Percentiles rank a stretch among this genome's conserved stretches.
Conservation (phyloP, 257 asterid species). For the Forsythia suspensa region DNA sequence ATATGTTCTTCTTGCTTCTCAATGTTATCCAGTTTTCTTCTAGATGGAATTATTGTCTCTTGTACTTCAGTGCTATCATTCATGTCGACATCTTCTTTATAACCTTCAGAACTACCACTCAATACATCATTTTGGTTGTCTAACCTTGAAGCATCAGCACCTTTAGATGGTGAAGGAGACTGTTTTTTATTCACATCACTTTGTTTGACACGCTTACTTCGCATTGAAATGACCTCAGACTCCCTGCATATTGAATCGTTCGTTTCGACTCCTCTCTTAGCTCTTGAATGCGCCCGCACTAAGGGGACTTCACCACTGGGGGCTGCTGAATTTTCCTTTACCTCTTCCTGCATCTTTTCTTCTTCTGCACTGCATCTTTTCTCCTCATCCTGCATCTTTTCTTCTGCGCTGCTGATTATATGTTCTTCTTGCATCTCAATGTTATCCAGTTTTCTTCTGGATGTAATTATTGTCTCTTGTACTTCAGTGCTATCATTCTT, state of each 20-base stretch:
- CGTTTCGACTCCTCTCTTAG: conserved; percentile 33
- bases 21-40: neutral
- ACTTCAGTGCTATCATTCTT: conserved; percentile 11
- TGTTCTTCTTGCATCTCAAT: conserved; percentile 14
- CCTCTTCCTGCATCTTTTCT: conserved; percentile 31
- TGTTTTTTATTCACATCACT: neutral
- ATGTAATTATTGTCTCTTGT: conserved; percentile 14
- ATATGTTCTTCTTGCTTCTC: conserved; percentile 15
- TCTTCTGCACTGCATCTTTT: conserved; percentile 21
- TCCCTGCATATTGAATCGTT: conserved; percentile 16
- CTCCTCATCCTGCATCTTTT: conserved; percentile 27
- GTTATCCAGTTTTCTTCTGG: conserved; percentile 7
- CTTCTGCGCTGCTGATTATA: conserved; percentile 12
- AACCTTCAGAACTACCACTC: conserved; percentile 8
- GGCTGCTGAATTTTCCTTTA: conserved; percentile 30
- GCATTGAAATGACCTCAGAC: conserved; percentile 24
- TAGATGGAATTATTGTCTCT: conserved; percentile 8
- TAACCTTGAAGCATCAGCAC: neutral
- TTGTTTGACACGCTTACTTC: conserved; percentile 22
- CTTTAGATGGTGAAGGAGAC: conserved; percentile 23
- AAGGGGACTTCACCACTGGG: conserved; percentile 23
- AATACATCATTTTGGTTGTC: conserved; percentile 15
- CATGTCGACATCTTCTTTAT: conserved; percentile 1
- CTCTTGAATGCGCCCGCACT: conserved; percentile 13
- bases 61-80: conserved; percentile 15